Conservation (phyloP, 2,329 filamentous ascomycete species). For the Dactylellina haptotyla region DNA sequence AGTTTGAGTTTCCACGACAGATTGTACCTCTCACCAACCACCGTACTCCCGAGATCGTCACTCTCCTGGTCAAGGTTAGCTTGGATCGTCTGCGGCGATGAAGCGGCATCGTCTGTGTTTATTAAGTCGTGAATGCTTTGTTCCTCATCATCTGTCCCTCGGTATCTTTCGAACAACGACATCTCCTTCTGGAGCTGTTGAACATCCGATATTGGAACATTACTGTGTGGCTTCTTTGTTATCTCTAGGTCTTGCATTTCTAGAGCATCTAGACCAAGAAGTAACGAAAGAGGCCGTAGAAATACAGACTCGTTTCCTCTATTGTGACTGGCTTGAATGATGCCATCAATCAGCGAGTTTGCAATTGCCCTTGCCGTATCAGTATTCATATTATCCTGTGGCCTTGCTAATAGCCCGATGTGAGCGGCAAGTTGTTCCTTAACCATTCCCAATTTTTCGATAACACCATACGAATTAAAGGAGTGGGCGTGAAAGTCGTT, state of each 20-base stretch:
- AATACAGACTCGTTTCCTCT: constrained; percentile 7
- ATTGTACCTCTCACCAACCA: constrained; percentile 20
- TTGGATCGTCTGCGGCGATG: constrained; percentile 36
- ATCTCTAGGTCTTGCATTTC: constrained; percentile 43
- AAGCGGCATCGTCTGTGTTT: constrained; percentile 30
- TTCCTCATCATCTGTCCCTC: constrained; percentile 29
- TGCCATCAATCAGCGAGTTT: constrained; percentile 32
- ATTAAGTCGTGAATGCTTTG: constrained; percentile 47
- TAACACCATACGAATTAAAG: constrained; percentile 32
- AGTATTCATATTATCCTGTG: constrained; percentile 24
- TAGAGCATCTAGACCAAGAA: constrained; percentile 42
- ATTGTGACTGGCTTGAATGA: constrained; percentile 23
- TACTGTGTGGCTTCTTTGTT: constrained; percentile 9
- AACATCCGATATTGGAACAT: constrained; percentile 34
- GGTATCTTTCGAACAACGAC: constrained; percentile 41
- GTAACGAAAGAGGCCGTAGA: constrained; percentile 29
- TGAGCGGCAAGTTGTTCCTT: constrained; percentile 44
- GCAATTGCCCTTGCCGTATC: constrained; percentile 30
- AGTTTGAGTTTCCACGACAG: constrained; percentile 51
- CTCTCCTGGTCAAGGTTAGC: constrained; percentile 29
- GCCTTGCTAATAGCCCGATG: constrained; percentile 10
- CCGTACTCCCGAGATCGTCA: not conserved
- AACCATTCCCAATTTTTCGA: constrained; percentile 32
- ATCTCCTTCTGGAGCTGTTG: constrained; percentile 44
- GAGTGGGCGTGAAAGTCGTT: constrained; percentile 15